phyloP scores from a whole-genome alignment of 176 grass and related monocot genomes.

The Juncus effusus region DNA sequence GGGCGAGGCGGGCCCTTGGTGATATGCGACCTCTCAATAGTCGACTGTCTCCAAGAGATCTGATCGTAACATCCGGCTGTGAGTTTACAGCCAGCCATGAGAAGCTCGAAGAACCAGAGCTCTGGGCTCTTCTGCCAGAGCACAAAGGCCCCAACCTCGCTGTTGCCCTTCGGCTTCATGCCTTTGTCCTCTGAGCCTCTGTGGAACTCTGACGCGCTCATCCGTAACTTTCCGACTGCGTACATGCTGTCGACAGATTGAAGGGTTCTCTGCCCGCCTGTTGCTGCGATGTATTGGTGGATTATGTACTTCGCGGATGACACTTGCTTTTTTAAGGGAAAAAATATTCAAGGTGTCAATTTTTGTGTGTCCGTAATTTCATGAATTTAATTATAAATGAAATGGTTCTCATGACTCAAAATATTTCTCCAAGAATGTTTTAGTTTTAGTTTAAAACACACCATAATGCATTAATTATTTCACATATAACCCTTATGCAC shows the following conservation, averaged over 20 bases:
- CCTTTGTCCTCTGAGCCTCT: constrained; percentile 50
- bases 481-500: too few relatives aligned
- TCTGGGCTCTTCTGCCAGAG: constrained; percentile 94
- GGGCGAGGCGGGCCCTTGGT: constrained; percentile 68
- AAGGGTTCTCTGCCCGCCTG: constrained; percentile 78
- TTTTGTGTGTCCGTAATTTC: too few relatives aligned
- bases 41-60: constrained; percentile 81
- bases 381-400: too few relatives aligned
- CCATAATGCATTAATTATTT: too few relatives aligned
- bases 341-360: too few relatives aligned
- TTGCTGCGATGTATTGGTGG: constrained; percentile 93
- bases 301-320: constrained; percentile 99
- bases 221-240: constrained; percentile 75
- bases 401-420: too few relatives aligned
- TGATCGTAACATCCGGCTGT: constrained; percentile 78
- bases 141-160: constrained; percentile 84
- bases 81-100: constrained; percentile 91
- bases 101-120: constrained; percentile 92
- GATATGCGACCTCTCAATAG: constrained; percentile 46
- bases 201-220: constrained; percentile 96
- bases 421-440: too few relatives aligned
- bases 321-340: constrained; percentile 57
- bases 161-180: constrained; percentile 53
- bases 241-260: constrained; percentile 89
- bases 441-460: too few relatives aligned